Evolutionary conservation across 176 grass and related monocot genomes (phyloP), one percentile per base, ranked within the genome.

Genomic region (Eremochloa ophiuroides): DNA sequence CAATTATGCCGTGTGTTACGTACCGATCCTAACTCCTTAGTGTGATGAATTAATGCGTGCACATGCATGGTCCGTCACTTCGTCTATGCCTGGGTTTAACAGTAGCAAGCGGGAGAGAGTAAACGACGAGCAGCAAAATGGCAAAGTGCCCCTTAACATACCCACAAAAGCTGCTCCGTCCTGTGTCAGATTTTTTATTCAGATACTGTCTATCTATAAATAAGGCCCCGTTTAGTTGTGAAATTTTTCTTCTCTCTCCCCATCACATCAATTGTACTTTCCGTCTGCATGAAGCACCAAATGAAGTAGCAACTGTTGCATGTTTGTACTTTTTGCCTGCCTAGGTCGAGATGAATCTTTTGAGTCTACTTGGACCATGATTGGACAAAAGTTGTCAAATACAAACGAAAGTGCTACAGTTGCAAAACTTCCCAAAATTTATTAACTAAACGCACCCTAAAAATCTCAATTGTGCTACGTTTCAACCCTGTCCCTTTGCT

Each of bases 111-210:
- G 41, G 41, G 53, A 0, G n/a, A 25, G 10, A 7, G 10, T 4
- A 47, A 59, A 59, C 10, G 55, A 26, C n/a, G n/a, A 59, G n/a
- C 18, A 59, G 55, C 55, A 59, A 26, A 59, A 59, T 5, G 55
- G 22, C n/a, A 0, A 59, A 59, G n/a, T 59, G 55, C 53, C 50
- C 50, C 77, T 72, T 82, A 85, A 89, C 69, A 63, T 35, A 55
- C 35, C 73, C 83, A 51, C 59, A 83, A 85, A 89, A 79, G 73
- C 79, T 67, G 74, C 67, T n/a, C n/a, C n/a, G n/a, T n/a, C 22
- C 2, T 1, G 16, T 47, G 78, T 77, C 72, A 82, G 87, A 14
- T 5, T 6, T 72, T 85, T 89, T 66, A 18, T 16, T 23, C 43
- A 40, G 66, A 66, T 73, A 67, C 13, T 74, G 66, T 73, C 73